Evolutionary conservation across 768 basidiomycete species (phyloP).

Genomic region (Antrodiella citrinella): DNA sequence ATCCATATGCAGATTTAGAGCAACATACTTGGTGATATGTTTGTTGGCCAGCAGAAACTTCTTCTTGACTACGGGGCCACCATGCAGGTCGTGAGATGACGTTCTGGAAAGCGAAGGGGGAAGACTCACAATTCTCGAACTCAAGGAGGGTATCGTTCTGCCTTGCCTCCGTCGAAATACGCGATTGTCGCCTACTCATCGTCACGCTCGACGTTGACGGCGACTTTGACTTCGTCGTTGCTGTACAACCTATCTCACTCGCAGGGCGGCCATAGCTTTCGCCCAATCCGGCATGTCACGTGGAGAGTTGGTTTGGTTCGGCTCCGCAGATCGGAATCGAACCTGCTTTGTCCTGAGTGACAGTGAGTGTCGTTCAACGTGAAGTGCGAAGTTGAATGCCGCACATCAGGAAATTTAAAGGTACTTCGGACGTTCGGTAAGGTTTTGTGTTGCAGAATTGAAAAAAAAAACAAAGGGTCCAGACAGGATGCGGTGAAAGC

Average conservation of each 20-base stretch:
- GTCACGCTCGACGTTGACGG: slow-evolving; percentile 13
- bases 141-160: slow-evolving; percentile 79
- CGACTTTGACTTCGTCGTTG: slow-evolving; percentile 1
- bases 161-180: slow-evolving; percentile 47
- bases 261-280: neutral
- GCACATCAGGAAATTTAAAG: too few relatives aligned
- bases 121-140: slow-evolving; percentile 72
- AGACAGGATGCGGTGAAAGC: too few relatives aligned
- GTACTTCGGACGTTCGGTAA: too few relatives aligned
- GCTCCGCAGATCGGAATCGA: too few relatives aligned
- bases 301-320: neutral
- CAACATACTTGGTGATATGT: slow-evolving; percentile 77
- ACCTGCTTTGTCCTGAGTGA: neutral
- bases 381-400: too few relatives aligned
- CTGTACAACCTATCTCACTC: slow-evolving; percentile 1
- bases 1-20: neutral
- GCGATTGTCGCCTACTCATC: slow-evolving; percentile 32
- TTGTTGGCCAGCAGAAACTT: slow-evolving; percentile 87
- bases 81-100: slow-evolving; percentile 14
- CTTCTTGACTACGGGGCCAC: slow-evolving; percentile 67
- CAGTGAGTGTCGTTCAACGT: neutral
- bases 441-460: too few relatives aligned
- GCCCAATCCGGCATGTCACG: neutral
- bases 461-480: too few relatives aligned
- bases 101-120: slow-evolving; percentile 2